Conservation (phyloP, 2,329 filamentous ascomycete species). For the Sporothrix mexicana region DNA sequence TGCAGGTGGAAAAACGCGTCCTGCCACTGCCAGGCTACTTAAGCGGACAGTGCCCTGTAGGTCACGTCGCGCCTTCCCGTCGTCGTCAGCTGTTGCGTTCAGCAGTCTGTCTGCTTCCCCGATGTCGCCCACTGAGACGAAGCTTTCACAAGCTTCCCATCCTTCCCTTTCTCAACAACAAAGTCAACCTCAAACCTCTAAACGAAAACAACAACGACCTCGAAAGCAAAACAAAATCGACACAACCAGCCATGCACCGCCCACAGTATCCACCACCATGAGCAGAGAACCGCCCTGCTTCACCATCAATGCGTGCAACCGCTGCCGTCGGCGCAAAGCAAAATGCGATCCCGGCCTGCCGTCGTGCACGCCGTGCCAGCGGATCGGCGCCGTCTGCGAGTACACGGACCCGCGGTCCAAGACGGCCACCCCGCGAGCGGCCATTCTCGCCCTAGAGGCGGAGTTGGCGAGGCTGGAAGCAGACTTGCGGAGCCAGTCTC, state of each 20-base stretch:
- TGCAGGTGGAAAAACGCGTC: not conserved
- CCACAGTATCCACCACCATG: not conserved
- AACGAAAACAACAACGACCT: not conserved
- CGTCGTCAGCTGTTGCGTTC: not conserved
- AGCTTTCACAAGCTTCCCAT: not conserved
- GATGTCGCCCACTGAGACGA: constrained; percentile 2
- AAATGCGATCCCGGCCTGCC: constrained; percentile 32
- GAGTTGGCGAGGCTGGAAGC: constrained; percentile 32
- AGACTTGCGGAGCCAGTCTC: constrained; percentile 11
- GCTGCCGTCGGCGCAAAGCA: constrained; percentile 31
- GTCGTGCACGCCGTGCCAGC: constrained; percentile 36
- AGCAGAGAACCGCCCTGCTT: constrained; percentile 15
- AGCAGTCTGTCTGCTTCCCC: not conserved
- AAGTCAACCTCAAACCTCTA: not conserved
- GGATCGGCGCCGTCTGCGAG: constrained; percentile 37
- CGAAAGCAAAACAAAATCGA: not conserved
- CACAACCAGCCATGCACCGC: not conserved
- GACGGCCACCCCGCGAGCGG: constrained; percentile 31
- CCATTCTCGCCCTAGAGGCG: constrained; percentile 33
- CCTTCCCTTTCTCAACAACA: not conserved
- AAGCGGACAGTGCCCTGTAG: not conserved
- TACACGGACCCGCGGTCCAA: constrained; percentile 38
- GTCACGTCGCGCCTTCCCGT: constrained; percentile 4
- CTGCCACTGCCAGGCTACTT: not conserved
- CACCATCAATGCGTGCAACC: constrained; percentile 33